phyloP scores from a whole-genome alignment of 1,139 yeast species.

The Sugiyamaella paludigena region DNA sequence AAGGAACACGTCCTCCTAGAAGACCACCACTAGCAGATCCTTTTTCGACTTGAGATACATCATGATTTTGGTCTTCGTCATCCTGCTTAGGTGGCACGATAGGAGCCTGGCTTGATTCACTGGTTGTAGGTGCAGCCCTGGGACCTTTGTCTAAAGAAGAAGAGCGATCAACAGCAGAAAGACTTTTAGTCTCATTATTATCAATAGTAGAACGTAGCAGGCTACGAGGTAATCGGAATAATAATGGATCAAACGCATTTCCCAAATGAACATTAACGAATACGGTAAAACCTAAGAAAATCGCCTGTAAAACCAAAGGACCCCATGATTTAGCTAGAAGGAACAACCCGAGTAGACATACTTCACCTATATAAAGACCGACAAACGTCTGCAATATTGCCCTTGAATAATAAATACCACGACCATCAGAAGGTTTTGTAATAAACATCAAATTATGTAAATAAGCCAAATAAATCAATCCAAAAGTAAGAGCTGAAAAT shows the following conservation, averaged over 20 bases:
- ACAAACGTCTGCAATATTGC: constrained; percentile 86
- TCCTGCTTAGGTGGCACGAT: not conserved
- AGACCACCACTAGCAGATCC: not conserved
- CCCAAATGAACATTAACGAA: constrained; percentile 62
- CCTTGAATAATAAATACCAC: constrained; percentile 84
- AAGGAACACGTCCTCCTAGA: constrained; percentile 8
- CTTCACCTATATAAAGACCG: constrained; percentile 83
- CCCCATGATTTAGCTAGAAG: constrained; percentile 96
- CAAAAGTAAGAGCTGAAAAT: constrained; percentile 68
- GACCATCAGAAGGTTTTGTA: constrained; percentile 61
- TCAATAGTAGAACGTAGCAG: constrained; percentile 23
- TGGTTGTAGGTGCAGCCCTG: constrained; percentile 2
- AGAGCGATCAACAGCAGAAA: not conserved
- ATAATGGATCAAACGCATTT: constrained; percentile 61
- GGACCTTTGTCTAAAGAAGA: constrained; percentile 7
- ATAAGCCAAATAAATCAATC: constrained; percentile 72
- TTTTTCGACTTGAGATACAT: constrained; percentile 7
- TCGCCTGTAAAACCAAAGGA: constrained; percentile 73
- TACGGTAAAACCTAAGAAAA: constrained; percentile 61
- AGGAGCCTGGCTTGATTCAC: constrained; percentile 8
- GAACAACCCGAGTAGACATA: constrained; percentile 80
- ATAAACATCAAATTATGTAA: constrained; percentile 78
- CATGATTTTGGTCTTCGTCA: not conserved
- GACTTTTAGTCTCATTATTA: constrained; percentile 4
- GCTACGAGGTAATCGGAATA: constrained; percentile 64